These are phyloP conservation scores for Trichophyton benhamiae DNA, from an alignment of 2,329 filamentous ascomycete species.

Conservation along the genomic window DNA sequence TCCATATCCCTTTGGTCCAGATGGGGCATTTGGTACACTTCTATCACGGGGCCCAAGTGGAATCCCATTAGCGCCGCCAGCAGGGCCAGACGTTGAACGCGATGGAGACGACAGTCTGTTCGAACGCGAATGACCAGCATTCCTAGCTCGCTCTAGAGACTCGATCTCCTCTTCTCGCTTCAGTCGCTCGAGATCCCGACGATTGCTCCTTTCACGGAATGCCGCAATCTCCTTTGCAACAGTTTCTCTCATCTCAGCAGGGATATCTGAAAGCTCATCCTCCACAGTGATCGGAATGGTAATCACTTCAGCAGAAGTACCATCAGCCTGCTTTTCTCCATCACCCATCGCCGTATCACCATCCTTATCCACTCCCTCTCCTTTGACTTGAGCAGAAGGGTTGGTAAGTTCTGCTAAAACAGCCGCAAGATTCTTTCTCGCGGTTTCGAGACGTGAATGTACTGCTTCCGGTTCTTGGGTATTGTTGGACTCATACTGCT, in stretches of 20 bases:
- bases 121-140: conserved; percentile 45
- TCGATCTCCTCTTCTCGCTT: conserved; percentile 87
- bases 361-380: conserved; percentile 44
- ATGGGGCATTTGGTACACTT: conserved; percentile 61
- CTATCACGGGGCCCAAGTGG: conserved; percentile 60
- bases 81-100: conserved; percentile 48
- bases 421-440: conserved; percentile 54
- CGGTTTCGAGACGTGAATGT: conserved; percentile 57
- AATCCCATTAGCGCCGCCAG: conserved; percentile 57
- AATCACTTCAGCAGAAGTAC: conserved; percentile 63
- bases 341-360: conserved; percentile 62
- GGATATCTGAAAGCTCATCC: conserved; percentile 90
- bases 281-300: conserved; percentile 80
- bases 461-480: conserved; percentile 50
- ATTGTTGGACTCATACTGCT: conserved; percentile 59
- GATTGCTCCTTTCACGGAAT: conserved; percentile 82
- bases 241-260: conserved; percentile 87
- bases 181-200: conserved; percentile 75
- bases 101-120: conserved; percentile 63
- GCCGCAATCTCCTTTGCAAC: conserved; percentile 89
- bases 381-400: conserved; percentile 42
- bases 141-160: conserved; percentile 65
- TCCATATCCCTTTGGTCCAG: conserved; percentile 52
- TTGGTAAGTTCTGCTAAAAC: conserved; percentile 62
- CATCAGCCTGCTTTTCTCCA: conserved; percentile 42